Evolutionary conservation across 2,329 filamentous ascomycete species (phyloP).

Genomic region (Cercospora citrullina): DNA sequence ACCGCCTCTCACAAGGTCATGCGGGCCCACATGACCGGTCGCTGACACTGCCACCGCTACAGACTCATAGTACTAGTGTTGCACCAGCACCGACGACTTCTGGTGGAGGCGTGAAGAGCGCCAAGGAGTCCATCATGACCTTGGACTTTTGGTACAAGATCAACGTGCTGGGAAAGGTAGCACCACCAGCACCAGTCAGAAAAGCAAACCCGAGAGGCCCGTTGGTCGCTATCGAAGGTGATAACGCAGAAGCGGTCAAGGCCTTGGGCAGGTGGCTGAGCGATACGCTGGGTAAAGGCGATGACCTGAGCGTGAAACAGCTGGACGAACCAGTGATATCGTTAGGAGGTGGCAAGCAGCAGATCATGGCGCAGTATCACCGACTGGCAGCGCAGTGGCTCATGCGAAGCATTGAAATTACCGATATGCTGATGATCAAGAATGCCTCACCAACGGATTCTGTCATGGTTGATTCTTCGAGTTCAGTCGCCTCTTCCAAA

Average conservation of each 20-base stretch:
- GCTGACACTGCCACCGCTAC: conserved; percentile 56
- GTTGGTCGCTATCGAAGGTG: conserved; percentile 80
- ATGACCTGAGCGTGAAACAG: conserved; percentile 52
- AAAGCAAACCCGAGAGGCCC: conserved; percentile 59
- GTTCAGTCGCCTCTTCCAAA: conserved; percentile 6
- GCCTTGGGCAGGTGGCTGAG: conserved; percentile 66
- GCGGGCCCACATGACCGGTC: conserved; percentile 46
- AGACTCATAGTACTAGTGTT: conserved; percentile 41
- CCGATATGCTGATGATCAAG: conserved; percentile 40
- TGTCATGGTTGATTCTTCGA: conserved; percentile 28
- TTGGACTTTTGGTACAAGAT: conserved; percentile 76
- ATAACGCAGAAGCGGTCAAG: conserved; percentile 62
- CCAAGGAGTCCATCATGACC: conserved; percentile 66
- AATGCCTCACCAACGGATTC: conserved; percentile 23
- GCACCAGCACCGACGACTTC: conserved; percentile 22
- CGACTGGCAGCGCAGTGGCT: conserved; percentile 69
- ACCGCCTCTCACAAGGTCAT: conserved; percentile 37
- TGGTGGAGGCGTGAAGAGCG: conserved; percentile 24
- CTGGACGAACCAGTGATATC: conserved; percentile 51
- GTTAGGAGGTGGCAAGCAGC: conserved; percentile 39
- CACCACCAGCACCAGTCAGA: conserved; percentile 61
- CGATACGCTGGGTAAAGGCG: conserved; percentile 53
- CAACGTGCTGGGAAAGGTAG: conserved; percentile 72
- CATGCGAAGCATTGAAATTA: conserved; percentile 69
- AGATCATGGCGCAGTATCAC: conserved; percentile 54